Base-by-base conservation (phyloP, 257 asterid species). In the Handroanthus guayacan region DNA sequence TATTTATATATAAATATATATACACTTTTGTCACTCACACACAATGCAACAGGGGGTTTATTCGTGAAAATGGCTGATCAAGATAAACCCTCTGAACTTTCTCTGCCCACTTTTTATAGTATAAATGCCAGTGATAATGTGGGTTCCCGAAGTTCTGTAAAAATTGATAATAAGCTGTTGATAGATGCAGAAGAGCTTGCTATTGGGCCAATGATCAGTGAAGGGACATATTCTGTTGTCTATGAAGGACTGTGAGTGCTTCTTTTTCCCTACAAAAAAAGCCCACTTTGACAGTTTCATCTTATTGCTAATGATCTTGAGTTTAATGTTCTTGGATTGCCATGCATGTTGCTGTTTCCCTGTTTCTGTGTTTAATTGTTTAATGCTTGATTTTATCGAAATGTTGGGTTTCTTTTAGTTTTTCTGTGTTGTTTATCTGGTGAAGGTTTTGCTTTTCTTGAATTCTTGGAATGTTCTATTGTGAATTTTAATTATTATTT, bases 231-330 rank as follows among this genome's bases (percentile, higher is more conserved):
- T 47, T 85, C 96, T 11, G 61, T 76, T 37, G 93, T 90, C 34
- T 85, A 88, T 55, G 80, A 86, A 78, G 96, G 93, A 70, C 47
- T 67, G 95, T 89, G 74, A 86, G 92, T 82, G 36, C 6, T 2
- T 12, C 44, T 67, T 58, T 52, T 45, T 20, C 20, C 1, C 45
- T 37, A 36, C n/a, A 5, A 10, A 14, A 10, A 14, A 14, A 7
- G 13, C 41, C 38, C 62, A 5, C 31, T 9, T 2, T 71, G 11
- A 52, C 16, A 11, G 43, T 10, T 67, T 65, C 52, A 31, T 39
- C 69, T 60, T 67, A 14, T 37, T 45, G n/a, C 18, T 16, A 54
- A 38, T 62, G 10, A 57, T 67, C 54, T 80, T 16, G 39, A 5
- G 17, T 52, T 52, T 74, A 9, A 18, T 74, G 52, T 67, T 76